These are phyloP conservation scores for Rhynchosporium graminicola DNA, from an alignment of 2,329 filamentous ascomycete genomes.

Conservation along the genomic window DNA sequence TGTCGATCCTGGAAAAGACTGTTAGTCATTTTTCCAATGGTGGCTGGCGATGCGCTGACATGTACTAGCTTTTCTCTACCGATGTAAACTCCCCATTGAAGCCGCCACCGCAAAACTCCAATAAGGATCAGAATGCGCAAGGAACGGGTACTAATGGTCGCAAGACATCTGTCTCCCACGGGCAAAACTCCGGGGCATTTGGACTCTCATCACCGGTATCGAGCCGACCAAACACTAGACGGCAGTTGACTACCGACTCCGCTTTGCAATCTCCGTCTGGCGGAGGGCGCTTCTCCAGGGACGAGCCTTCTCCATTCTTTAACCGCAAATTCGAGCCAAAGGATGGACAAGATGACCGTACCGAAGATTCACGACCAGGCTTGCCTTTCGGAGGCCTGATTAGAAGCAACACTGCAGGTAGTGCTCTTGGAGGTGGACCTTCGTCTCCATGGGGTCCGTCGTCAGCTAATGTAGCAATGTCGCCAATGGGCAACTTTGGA, in stretches of 20 bases:
- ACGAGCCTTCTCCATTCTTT: slow-evolving; percentile 62
- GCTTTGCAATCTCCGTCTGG: slow-evolving; percentile 62
- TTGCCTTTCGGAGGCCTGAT: slow-evolving; percentile 50
- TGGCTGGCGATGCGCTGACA: slow-evolving; percentile 27
- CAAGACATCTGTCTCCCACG: slow-evolving; percentile 77
- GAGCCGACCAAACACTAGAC: slow-evolving; percentile 72
- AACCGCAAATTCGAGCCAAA: slow-evolving; percentile 57
- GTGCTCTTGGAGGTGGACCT: slow-evolving; percentile 46
- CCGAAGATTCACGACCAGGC: slow-evolving; percentile 47
- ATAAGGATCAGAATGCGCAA: slow-evolving; percentile 59
- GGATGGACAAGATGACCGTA: slow-evolving; percentile 54
- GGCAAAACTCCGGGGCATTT: slow-evolving; percentile 60
- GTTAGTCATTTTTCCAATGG: slow-evolving; percentile 44
- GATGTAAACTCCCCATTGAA: slow-evolving; percentile 96
- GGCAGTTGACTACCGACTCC: slow-evolving; percentile 76
- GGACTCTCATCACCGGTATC: slow-evolving; percentile 73
- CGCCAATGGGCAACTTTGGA: slow-evolving; percentile 83
- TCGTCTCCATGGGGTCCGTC: slow-evolving; percentile 50
- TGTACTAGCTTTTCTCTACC: slow-evolving; percentile 68
- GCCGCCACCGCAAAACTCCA: slow-evolving; percentile 67
- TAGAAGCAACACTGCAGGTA: slow-evolving; percentile 57
- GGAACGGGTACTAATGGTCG: slow-evolving; percentile 64
- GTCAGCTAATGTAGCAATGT: slow-evolving; percentile 59
- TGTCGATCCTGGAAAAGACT: slow-evolving; percentile 64
- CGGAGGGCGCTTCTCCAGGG: slow-evolving; percentile 59